A percentile compares a stretch with the other conserved stretches of the same genome.
phyloP scores from a whole-genome alignment of 805 yeast species.

The Wickerhamomyces chambardii region DNA sequence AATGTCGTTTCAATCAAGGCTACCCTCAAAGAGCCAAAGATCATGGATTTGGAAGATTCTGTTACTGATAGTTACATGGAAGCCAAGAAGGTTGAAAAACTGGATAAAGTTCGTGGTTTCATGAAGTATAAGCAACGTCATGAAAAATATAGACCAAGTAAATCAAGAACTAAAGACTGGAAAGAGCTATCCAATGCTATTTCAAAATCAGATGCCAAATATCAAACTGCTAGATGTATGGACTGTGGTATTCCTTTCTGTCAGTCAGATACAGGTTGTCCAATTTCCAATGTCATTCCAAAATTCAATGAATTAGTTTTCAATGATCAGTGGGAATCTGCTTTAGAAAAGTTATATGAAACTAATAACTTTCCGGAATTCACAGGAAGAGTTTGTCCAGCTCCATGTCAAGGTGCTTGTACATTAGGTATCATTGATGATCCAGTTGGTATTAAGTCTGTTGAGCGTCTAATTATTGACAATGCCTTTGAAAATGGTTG shows the following conservation, averaged over 20 bases:
- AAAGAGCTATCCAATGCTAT: slow-evolving; percentile 77
- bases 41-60: slow-evolving; percentile 85
- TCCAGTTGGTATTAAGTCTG: slow-evolving; percentile 94
- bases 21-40: slow-evolving; percentile 62
- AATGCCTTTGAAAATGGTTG: slow-evolving; percentile 95
- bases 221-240: slow-evolving; percentile 97
- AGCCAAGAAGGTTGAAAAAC: slow-evolving; percentile 50
- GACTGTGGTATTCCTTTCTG: slow-evolving; percentile 99
- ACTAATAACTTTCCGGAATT: slow-evolving; percentile 99
- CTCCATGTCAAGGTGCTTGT: slow-evolving; percentile 98
- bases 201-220: slow-evolving; percentile 76
- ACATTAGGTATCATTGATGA: slow-evolving; percentile 88
- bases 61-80: slow-evolving; percentile 61
- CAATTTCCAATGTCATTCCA: slow-evolving; percentile 93
- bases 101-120: slow-evolving; percentile 85
- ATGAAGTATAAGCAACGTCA: slow-evolving; percentile 87
- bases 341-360: slow-evolving; percentile 84
- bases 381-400: slow-evolving; percentile 97
- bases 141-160: slow-evolving; percentile 77
- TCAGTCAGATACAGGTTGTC: slow-evolving; percentile 97
- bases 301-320: slow-evolving; percentile 96
- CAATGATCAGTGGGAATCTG: slow-evolving; percentile 91
- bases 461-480: slow-evolving; percentile 94
- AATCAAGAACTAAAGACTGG: slow-evolving; percentile 83
- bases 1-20: slow-evolving; percentile 18